Base-by-base conservation (phyloP, 2,329 filamentous ascomycete species). In the Botryotinia calthae region DNA sequence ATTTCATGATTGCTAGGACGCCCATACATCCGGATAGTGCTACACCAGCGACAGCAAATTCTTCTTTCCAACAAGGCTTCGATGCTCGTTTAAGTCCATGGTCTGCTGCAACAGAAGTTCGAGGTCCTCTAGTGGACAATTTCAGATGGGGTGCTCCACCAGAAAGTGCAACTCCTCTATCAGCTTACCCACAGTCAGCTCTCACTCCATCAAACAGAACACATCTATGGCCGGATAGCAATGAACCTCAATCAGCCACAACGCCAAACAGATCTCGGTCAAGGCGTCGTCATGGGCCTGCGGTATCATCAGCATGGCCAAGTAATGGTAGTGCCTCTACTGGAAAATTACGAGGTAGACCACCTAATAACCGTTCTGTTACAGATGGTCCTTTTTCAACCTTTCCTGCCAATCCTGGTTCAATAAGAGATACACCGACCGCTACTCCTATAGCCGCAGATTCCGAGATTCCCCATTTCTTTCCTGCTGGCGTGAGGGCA, bases 221-320 rank as follows among this genome's bases (percentile, higher is more conserved):
- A 34, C 74, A 75, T 25, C 58, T 80, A 46, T 79, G 85, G 76
- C 80, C 79, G 70, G 84, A 84, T 67, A 84, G 85, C 72, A 84
- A 86, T 64, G 91, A 93, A 75, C 91, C 93, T 16, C 89, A 87
- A 66, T 94, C 93, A 0, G 92, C 93, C 5, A 85, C 93, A n/a
- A 92, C 91, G 6, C 89, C 91, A 1, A 89, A 87, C 70, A 90
- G 86, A 75, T 82, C 83, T 3, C 85, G 87, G 73, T 82, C 85
- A 9, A 82, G 87, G 71, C 86, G 91, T 72, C 88, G 93, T 6
- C 92, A 97, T 80, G 94, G 94, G 0, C 92, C 94, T 0, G 94
- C 93, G 10, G 93, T 97, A 0, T 97, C 94, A 0, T 97, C 94
- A 16, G 95, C 95, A 0, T 98, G 95, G 95, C 89, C 91, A 72